A percentile compares a stretch with the other conserved stretches of the same genome.
Conservation (phyloP, 108 stramenopile species). For the Pinguiococcus pyrenoidosus region DNA sequence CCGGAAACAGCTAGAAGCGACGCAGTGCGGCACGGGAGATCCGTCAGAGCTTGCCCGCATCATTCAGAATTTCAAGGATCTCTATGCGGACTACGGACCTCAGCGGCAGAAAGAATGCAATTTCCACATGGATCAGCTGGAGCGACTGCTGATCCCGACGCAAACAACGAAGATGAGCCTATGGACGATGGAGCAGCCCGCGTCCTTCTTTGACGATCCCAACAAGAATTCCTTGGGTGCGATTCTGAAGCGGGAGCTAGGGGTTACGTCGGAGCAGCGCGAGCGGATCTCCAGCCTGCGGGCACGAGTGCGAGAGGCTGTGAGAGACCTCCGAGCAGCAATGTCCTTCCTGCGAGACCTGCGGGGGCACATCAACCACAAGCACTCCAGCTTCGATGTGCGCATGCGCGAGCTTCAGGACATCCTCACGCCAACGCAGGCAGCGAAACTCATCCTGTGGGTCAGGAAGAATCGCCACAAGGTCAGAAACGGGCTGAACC, state of each 20-base stretch:
- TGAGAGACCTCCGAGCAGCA: constrained; percentile 33
- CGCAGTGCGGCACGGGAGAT: neutral
- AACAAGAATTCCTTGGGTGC: constrained; percentile 55
- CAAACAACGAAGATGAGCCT: constrained; percentile 73
- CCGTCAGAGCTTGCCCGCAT: neutral
- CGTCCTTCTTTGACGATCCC: constrained; percentile 43
- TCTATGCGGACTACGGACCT: constrained; percentile 66
- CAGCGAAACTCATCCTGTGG: constrained; percentile 60
- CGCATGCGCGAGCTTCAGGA: constrained; percentile 57
- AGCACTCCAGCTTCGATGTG: constrained; percentile 57
- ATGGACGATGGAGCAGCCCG: constrained; percentile 62
- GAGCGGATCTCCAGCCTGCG: constrained; percentile 48
- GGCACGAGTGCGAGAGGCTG: constrained; percentile 21
- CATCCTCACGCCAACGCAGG: constrained; percentile 55
- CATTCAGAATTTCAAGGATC: constrained; percentile 43
- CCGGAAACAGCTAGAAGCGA: neutral
- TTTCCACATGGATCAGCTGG: constrained; percentile 66
- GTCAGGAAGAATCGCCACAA: constrained; percentile 31
- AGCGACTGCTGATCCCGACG: constrained; percentile 54
- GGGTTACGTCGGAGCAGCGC: constrained; percentile 55
- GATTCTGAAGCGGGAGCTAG: constrained; percentile 55
- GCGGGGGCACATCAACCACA: constrained; percentile 44
- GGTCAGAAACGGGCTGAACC: no score
- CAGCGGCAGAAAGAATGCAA: constrained; percentile 58
- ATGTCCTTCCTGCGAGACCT: constrained; percentile 40